Evolutionary conservation across 2,329 filamentous ascomycete species (phyloP).

Genomic region (Fusarium albosuccineum): DNA sequence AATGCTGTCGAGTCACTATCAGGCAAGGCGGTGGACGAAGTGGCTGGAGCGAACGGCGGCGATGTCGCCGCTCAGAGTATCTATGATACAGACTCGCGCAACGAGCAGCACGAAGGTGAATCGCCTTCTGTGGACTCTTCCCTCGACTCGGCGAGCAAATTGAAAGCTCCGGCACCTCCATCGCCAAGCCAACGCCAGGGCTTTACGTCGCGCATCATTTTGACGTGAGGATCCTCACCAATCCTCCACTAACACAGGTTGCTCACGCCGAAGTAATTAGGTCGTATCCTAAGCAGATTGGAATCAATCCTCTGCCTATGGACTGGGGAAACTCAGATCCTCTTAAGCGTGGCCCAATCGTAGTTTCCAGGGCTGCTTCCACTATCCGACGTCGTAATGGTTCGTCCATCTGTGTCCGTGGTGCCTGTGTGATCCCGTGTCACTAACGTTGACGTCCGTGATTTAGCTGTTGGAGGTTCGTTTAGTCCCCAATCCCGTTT

Average conservation of each 20-base stretch:
- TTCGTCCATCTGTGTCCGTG: slow-evolving; percentile 55
- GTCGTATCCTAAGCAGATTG: slow-evolving; percentile 93
- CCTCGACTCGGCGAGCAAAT: slow-evolving; percentile 25
- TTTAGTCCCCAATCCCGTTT: slow-evolving; percentile 18
- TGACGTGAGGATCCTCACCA: slow-evolving; percentile 59
- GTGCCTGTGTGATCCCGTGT: slow-evolving; percentile 17
- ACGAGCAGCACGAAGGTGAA: slow-evolving; percentile 18
- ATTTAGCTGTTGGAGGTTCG: slow-evolving; percentile 69
- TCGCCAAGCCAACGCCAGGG: slow-evolving; percentile 56
- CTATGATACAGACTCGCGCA: slow-evolving; percentile 23
- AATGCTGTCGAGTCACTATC: slow-evolving; percentile 57
- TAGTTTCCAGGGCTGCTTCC: slow-evolving; percentile 81
- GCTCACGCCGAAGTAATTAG: slow-evolving; percentile 50
- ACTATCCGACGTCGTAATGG: slow-evolving; percentile 87
- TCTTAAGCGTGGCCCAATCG: slow-evolving; percentile 82
- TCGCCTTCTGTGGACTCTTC: slow-evolving; percentile 28
- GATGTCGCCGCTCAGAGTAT: slow-evolving; percentile 21
- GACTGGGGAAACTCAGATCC: slow-evolving; percentile 88
- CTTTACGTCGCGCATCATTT: slow-evolving; percentile 67
- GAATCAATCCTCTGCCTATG: slow-evolving; percentile 90
- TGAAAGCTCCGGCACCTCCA: slow-evolving; percentile 44
- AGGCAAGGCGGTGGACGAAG: slow-evolving; percentile 44
- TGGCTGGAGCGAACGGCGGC: slow-evolving; percentile 4
- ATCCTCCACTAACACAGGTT: slow-evolving; percentile 10
- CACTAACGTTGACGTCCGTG: slow-evolving; percentile 29